Evolutionary conservation across 2,329 filamentous ascomycete species (phyloP).

Genomic region (Penicillium sp.): DNA sequence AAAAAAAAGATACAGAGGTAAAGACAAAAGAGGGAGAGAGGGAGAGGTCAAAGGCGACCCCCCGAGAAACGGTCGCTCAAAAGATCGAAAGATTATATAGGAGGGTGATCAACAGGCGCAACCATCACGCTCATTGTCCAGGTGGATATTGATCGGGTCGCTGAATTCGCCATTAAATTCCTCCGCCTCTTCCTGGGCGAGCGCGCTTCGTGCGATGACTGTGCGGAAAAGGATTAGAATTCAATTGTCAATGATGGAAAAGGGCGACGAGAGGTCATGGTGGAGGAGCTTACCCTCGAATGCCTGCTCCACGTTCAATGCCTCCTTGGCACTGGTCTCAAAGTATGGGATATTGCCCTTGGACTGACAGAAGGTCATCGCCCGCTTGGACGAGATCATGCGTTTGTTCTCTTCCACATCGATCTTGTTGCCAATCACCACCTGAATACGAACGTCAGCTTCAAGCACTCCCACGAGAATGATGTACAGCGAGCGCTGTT

Average conservation of each 20-base stretch:
- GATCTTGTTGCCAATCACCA: slow-evolving; percentile 97
- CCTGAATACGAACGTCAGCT: slow-evolving; percentile 44
- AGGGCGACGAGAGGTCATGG: not conserved
- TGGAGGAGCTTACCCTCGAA: slow-evolving; percentile 56
- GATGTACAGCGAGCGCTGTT: too few relatives aligned
- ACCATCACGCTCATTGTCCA: slow-evolving; percentile 86
- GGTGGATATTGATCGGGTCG: slow-evolving; percentile 96
- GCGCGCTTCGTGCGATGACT: slow-evolving; percentile 94
- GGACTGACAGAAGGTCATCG: slow-evolving; percentile 94
- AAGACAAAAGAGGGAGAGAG: slow-evolving; percentile 3
- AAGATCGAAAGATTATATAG: slow-evolving; percentile 21
- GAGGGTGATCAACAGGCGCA: slow-evolving; percentile 69
- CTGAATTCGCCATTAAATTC: slow-evolving; percentile 97
- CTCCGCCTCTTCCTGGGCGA: slow-evolving; percentile 94
- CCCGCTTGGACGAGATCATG: slow-evolving; percentile 91
- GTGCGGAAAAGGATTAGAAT: slow-evolving; percentile 8
- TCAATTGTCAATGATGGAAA: not conserved
- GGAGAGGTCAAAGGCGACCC: slow-evolving; percentile 9
- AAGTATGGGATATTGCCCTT: slow-evolving; percentile 98
- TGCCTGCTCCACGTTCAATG: slow-evolving; percentile 91
- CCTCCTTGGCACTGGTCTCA: slow-evolving; percentile 98
- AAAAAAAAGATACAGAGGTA: too few relatives aligned
- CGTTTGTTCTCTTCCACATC: slow-evolving; percentile 97
- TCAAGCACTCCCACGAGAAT: not conserved
- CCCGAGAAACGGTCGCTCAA: slow-evolving; percentile 20